Conservation (phyloP, 805 yeast species). For the Brettanomyces bruxellensis region DNA sequence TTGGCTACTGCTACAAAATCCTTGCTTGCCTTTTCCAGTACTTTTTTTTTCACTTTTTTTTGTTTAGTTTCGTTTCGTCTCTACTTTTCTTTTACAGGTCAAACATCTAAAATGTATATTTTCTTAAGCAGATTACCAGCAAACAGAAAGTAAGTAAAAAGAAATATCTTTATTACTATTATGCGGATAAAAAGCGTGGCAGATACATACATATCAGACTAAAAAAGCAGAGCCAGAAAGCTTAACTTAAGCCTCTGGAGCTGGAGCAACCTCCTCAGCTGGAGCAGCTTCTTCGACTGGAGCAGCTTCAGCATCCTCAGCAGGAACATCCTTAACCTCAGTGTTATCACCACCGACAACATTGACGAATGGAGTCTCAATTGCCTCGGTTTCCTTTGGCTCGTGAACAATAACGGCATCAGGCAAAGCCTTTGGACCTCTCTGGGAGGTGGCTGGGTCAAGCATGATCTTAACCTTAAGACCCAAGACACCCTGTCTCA, state of each 20-base stretch:
- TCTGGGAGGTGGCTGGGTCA: slow-evolving; percentile 84
- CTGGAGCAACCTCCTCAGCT: slow-evolving; percentile 14
- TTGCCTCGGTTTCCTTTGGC: slow-evolving; percentile 88
- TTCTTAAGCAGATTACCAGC: neutral
- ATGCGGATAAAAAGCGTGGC: too few species aligned
- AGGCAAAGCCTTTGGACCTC: slow-evolving; percentile 89
- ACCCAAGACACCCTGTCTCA: slow-evolving; percentile 99
- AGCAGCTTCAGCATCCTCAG: slow-evolving; percentile 26
- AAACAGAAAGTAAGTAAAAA: too few species aligned
- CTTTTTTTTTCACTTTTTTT: neutral
- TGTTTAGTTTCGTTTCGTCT: too few species aligned
- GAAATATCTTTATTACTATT: too few species aligned
- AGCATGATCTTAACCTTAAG: slow-evolving; percentile 99
- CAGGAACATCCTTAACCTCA: slow-evolving; percentile 39
- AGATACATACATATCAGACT: too few species aligned
- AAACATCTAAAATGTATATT: neutral
- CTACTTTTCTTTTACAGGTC: too few species aligned
- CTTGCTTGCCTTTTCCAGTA: too few species aligned
- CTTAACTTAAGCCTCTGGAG: slow-evolving; percentile 11
- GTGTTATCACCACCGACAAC: slow-evolving; percentile 45
- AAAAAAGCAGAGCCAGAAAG: too few species aligned
- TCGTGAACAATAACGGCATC: slow-evolving; percentile 88
- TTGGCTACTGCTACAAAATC: too few species aligned
- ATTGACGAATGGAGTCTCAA: slow-evolving; percentile 75
- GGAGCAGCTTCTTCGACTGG: slow-evolving; percentile 24